phyloP scores from a whole-genome alignment of 2,329 filamentous ascomycete species.

The Penicillium fuscoglaucum region DNA sequence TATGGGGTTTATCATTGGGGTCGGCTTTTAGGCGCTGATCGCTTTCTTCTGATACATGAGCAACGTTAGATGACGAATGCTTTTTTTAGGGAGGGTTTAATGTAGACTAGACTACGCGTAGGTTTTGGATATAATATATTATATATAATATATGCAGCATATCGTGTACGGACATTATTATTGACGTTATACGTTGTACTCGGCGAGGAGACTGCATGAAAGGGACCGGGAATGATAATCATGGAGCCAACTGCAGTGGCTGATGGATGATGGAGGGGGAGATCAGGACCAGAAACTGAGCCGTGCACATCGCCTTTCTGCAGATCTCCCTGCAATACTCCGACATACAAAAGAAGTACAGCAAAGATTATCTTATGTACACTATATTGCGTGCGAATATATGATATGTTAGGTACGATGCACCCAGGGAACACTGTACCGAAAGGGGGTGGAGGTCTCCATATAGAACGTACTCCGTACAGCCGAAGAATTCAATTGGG shows the following conservation, averaged over 20 bases:
- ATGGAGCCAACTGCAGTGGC: slow-evolving; percentile 6
- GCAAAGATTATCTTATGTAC: neutral
- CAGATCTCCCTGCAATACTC: slow-evolving; percentile 6
- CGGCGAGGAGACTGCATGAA: slow-evolving; percentile 9
- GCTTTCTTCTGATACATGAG: neutral
- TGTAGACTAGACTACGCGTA: neutral
- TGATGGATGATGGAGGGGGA: slow-evolving; percentile 18
- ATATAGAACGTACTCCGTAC: neutral
- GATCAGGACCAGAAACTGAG: slow-evolving; percentile 15
- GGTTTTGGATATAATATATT: neutral
- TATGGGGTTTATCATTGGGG: slow-evolving; percentile 8
- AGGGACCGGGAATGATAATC: slow-evolving; percentile 3
- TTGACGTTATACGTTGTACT: neutral
- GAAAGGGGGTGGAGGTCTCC: neutral
- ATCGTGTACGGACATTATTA: neutral
- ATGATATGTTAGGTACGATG: slow-evolving; percentile 11
- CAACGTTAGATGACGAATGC: slow-evolving; percentile 15
- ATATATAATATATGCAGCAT: neutral
- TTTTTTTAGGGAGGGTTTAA: neutral
- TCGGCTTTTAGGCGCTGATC: neutral
- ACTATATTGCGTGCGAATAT: neutral
- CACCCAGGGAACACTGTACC: neutral
- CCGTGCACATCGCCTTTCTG: slow-evolving; percentile 16
- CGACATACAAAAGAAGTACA: neutral
- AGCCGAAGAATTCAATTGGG: slow-evolving; percentile 1